Conservation (phyloP, 352 stramenopile genomes). For the Phytophthora litchii region DNA sequence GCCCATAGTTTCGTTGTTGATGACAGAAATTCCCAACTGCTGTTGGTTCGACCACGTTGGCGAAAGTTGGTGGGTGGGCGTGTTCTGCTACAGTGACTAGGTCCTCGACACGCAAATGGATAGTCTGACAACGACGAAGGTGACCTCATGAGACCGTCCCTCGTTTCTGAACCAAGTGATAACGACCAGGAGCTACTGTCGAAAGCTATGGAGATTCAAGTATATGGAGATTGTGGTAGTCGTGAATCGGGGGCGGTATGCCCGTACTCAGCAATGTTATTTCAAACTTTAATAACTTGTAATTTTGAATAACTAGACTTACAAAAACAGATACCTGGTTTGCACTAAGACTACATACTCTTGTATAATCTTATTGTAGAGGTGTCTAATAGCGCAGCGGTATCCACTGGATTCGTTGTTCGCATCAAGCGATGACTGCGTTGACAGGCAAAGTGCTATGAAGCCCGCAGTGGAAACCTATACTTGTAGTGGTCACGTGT, state of each 20-base stretch:
- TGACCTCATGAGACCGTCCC: not conserved
- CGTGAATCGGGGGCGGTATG: slow-evolving; percentile 10
- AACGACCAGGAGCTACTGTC: not conserved
- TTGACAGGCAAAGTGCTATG: not conserved
- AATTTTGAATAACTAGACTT: not conserved
- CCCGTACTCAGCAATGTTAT: not conserved
- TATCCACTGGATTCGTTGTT: not conserved
- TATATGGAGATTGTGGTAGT: slow-evolving; percentile 23
- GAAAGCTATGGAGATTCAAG: slow-evolving; percentile 15
- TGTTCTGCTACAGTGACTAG: slow-evolving; percentile 4
- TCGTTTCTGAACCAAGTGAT: slow-evolving; percentile 3
- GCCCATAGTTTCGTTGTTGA: slow-evolving; percentile 9
- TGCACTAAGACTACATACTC: not conserved
- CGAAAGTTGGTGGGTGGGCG: slow-evolving; percentile 8
- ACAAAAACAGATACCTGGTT: not conserved
- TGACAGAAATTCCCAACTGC: slow-evolving; percentile 16
- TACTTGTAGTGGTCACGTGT: not conserved
- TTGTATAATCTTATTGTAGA: not conserved
- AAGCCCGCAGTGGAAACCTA: not conserved
- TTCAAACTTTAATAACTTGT: not conserved
- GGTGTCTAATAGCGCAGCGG: not conserved
- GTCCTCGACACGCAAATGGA: slow-evolving; percentile 16
- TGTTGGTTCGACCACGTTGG: not conserved
- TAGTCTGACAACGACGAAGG: not conserved
- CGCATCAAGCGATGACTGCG: not conserved